Evolutionary conservation across 345 rosid genomes (phyloP), one percentile per base, ranked within the genome.

Genomic region (Eucalyptus cloeziana): DNA sequence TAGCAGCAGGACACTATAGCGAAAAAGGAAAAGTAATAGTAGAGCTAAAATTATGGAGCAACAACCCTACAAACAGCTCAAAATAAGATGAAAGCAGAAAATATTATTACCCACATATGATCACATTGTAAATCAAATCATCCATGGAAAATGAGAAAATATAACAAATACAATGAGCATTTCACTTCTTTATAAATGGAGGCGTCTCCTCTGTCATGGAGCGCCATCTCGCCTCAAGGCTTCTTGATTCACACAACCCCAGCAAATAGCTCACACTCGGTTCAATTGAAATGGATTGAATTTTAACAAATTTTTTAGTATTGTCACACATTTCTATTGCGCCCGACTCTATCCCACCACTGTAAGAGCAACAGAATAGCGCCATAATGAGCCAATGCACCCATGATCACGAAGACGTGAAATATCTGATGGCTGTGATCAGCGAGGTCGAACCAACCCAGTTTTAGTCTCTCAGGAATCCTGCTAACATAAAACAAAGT

Each of bases 381-480:
- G 30, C 94, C 96, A 88, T 93, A 97, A 89, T 97, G 99, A 69
- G 99, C 97, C 94, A 96, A 90, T 33, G 97, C 99, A 83, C 99
- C 99, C 91, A 96, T 88, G 89, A 97, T 89, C 89, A 97, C 97
- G 25, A 97, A 91, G 21, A 96, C 94, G 92, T 97, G 99, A 76
- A 96, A 96, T 44, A 97, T 95, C 89, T 97, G 99, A 90, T 96
- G 99, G 71, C 99, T 96, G 62, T 97, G 99, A 2, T 97, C 99
- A 3, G 96, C 92, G 3, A 94, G 92, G 87, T 97, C 97, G 62
- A 97, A 97, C 96, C 96, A 93, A 10, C 99, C 99, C 1, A 98
- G 99, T 86, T 91, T 97, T 89, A 95, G 92, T 89, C 96, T 92
- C 92, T 96, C 97, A 10, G 99, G 99, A 37, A 97, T 89, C 91